Percentiles rank a stretch among this genome's conserved stretches.
phyloP scores from a whole-genome alignment of 257 asterid genomes.

The Solanum sitiens region DNA sequence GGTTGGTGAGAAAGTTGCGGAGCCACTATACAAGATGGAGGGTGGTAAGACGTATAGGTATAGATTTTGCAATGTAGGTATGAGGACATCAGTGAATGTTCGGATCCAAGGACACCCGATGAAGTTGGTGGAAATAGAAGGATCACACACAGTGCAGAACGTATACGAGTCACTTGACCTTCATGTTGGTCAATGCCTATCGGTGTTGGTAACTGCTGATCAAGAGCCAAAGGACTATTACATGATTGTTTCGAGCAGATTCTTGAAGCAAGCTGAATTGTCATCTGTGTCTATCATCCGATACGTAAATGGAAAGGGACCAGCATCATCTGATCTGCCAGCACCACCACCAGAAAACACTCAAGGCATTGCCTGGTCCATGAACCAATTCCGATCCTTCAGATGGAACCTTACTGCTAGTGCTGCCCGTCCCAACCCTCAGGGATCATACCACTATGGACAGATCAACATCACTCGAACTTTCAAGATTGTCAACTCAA shows the following conservation, averaged over 20 bases:
- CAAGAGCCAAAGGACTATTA: conserved; percentile 7
- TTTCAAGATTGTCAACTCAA: background rate
- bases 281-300: background rate
- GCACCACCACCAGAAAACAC: conserved; percentile 7
- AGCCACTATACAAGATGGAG: conserved; percentile 1
- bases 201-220: conserved; percentile 6
- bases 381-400: background rate
- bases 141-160: conserved; percentile 2
- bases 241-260: background rate
- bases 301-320: background rate
- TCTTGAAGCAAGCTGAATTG: background rate
- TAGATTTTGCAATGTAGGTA: background rate
- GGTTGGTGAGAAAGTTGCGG: background rate
- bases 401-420: conserved; percentile 8
- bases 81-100: background rate
- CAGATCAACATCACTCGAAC: conserved; percentile 5
- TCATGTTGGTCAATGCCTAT: conserved; percentile 5
- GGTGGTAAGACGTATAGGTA: conserved; percentile 1
- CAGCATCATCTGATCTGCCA: conserved; percentile 2
- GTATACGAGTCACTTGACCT: conserved; percentile 1
- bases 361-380: conserved; percentile 7
- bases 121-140: conserved; percentile 3
- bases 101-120: conserved; percentile 1
- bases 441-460: conserved; percentile 4
- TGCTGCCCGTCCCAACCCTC: conserved; percentile 11